phyloP scores from a whole-genome alignment of 768 basidiomycete genomes.

The Steccherinum ochraceum region DNA sequence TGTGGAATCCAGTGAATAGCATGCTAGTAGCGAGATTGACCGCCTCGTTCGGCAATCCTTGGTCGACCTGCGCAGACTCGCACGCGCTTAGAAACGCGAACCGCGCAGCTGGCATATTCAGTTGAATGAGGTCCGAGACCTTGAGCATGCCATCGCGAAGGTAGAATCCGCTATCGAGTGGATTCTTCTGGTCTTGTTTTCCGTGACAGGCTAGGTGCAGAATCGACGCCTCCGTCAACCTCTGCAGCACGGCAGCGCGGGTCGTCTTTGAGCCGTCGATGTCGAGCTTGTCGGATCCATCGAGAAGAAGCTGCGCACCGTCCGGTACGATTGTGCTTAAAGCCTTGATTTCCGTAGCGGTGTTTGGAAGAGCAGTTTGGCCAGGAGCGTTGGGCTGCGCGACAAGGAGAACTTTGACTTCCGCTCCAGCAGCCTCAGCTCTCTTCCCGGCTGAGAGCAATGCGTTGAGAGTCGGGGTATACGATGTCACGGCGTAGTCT shows the following conservation, averaged over 20 bases:
- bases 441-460: too few species aligned
- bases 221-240: not conserved
- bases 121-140: slow-evolving; percentile 4
- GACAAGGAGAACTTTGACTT: not conserved
- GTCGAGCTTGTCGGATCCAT: not conserved
- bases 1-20: slow-evolving; percentile 10
- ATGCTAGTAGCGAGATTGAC: slow-evolving; percentile 1
- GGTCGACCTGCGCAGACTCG: slow-evolving; percentile 8
- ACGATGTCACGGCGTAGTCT: slow-evolving; percentile 1
- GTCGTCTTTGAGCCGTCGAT: not conserved
- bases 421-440: too few species aligned
- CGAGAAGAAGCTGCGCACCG: too few species aligned
- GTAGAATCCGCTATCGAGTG: not conserved
- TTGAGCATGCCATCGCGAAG: slow-evolving; percentile 3
- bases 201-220: slow-evolving; percentile 2
- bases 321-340: not conserved
- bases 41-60: not conserved
- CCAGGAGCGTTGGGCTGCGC: slow-evolving; percentile 3
- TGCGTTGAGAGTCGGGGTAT: not conserved
- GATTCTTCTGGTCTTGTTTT: not conserved
- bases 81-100: slow-evolving; percentile 17
- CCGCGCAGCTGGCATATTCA: slow-evolving; percentile 4
- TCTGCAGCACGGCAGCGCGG: not conserved
- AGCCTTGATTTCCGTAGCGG: not conserved
- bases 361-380: not conserved